Evolutionary conservation across 306 rosid species (phyloP), one percentile per base, ranked within the genome.

Genomic region (Cicer pinnatifidum): DNA sequence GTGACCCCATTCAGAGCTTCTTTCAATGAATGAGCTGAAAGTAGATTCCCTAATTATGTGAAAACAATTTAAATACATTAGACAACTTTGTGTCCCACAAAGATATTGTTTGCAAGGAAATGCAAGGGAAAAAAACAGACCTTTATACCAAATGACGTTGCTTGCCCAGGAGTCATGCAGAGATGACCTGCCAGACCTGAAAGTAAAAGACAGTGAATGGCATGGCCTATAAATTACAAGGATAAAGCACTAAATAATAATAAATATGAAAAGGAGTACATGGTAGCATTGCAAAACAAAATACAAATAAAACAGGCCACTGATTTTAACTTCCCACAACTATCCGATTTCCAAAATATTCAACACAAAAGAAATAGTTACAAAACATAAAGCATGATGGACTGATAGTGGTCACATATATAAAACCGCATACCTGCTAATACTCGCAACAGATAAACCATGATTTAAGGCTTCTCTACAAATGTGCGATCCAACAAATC

Each of bases 401-500:
- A 50, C 38, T 0, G 23, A 19, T 2, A 76, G 9, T 45, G 11
- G 8, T 17, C 1, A 52, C 7, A 44, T 15, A 38, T 20, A 71
- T 8, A 3, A 40, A 28, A 11, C 40, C 12, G 66, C 8, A 75
- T 63, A 93, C 98, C 98, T 94, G 87, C 95, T 89, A 66, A 94
- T 85, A 81, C 99, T 94, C 7, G 91, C 88, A 71, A 94, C 96
- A 44, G 99, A 62, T 72, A 91, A 78, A 17, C 95, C 99, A 23
- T 44, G 91, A 47, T 83, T 82, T 16, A 94, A 71, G 51, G 97
- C 99, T 80, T 89, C 99, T 78, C 81, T 84, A 78, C 96, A 89
- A 46, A 94, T 35, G 76, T 94, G 96, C 15, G 97, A 94, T 75
- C 99, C 99, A 76, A 94, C 96, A 82, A 94, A 94, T 63, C 99